These are phyloP conservation scores for Endothia cerciana DNA, from an alignment of 2,329 filamentous ascomycete species.

Conservation along the genomic window DNA sequence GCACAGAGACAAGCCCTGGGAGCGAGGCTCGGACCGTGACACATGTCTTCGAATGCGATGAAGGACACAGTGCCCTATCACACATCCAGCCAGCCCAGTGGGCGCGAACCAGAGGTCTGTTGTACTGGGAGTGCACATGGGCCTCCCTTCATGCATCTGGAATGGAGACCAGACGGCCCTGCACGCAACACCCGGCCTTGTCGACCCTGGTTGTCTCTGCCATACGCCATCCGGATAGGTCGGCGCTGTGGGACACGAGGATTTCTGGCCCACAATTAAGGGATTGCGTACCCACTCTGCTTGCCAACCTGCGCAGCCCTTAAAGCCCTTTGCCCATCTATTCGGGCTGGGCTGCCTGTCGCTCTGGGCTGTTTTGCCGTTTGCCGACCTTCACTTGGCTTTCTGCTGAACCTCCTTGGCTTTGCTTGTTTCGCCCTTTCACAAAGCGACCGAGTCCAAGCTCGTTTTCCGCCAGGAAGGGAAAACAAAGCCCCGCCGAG, in stretches of 20 bases:
- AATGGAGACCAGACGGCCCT: not conserved
- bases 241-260: slow-evolving; percentile 15
- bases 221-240: slow-evolving; percentile 10
- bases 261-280: slow-evolving; percentile 15
- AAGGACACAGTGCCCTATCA: not conserved
- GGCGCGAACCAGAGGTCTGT: too few relatives aligned
- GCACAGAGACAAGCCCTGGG: too few relatives aligned
- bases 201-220: not conserved
- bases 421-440: slow-evolving; percentile 21
- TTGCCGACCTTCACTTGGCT: slow-evolving; percentile 24
- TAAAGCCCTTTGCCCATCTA: slow-evolving; percentile 18
- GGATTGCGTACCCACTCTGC: slow-evolving; percentile 18
- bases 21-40: too few relatives aligned
- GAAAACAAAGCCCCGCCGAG: slow-evolving; percentile 4
- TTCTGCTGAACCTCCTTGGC: slow-evolving; percentile 26
- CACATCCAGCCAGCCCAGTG: too few relatives aligned
- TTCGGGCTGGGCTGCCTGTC: slow-evolving; percentile 12
- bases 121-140: slow-evolving; percentile 14
- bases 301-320: slow-evolving; percentile 7
- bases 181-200: not conserved
- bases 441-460: not conserved
- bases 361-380: not conserved
- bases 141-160: slow-evolving; percentile 3
- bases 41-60: too few relatives aligned
- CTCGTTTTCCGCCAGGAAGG: not conserved